A percentile compares a stretch with the other conserved stretches of the same genome.
These are phyloP conservation scores for Podochytrium sp. DNA, from an alignment of 192 early-diverging fungal genomes.

Conservation along the genomic window DNA sequence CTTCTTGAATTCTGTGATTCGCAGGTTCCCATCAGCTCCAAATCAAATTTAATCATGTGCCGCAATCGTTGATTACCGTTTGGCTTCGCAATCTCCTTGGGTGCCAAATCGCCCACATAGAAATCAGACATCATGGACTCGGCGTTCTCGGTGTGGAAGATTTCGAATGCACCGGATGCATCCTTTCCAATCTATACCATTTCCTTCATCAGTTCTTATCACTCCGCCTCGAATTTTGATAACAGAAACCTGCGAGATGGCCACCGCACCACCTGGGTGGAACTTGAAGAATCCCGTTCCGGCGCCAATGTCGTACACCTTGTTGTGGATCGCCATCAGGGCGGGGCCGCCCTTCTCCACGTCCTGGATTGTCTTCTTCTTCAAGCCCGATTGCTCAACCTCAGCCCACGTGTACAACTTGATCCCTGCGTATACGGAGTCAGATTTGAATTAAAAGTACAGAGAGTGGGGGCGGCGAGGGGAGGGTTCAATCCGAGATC, in stretches of 20 bases:
- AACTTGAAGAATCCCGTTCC: conserved; percentile 63
- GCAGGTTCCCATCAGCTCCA: neutral
- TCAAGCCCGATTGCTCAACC: conserved; percentile 40
- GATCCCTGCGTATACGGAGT: no score
- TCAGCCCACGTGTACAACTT: conserved; percentile 47
- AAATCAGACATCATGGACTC: conserved; percentile 71
- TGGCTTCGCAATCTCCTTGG: conserved; percentile 49
- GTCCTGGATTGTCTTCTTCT: conserved; percentile 20
- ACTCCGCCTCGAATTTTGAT: neutral
- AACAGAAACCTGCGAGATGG: conserved; percentile 70
- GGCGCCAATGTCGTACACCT: conserved; percentile 76
- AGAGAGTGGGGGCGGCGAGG: no score
- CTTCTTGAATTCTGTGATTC: conserved; percentile 51
- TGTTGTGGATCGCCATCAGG: conserved; percentile 74
- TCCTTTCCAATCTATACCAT: conserved; percentile 66
- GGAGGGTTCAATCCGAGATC: no score
- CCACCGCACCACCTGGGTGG: conserved; percentile 80
- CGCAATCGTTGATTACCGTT: no score
- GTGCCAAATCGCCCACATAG: conserved; percentile 73
- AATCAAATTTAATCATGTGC: neutral
- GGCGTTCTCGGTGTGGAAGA: conserved; percentile 72
- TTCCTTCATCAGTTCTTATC: neutral
- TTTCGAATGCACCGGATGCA: conserved; percentile 68
- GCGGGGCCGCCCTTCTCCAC: conserved; percentile 26
- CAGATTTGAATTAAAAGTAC: no score